These are phyloP conservation scores for Austropuccinia psidii DNA, from an alignment of 1,284 basidiomycete genomes.

Conservation along the genomic window DNA sequence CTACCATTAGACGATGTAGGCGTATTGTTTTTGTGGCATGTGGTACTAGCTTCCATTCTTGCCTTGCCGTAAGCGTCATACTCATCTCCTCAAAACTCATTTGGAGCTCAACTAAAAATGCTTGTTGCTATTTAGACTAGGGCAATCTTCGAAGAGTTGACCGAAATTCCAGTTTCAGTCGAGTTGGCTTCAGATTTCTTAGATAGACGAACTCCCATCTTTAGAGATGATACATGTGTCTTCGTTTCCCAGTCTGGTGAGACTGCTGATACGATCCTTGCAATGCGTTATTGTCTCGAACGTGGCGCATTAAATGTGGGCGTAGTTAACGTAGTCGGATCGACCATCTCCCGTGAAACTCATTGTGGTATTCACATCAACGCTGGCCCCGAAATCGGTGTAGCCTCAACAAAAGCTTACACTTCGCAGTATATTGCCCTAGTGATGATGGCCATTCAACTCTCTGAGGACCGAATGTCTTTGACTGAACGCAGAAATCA, in stretches of 20 bases:
- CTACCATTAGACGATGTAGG: slow-evolving; percentile 87
- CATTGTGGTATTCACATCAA: slow-evolving; percentile 99
- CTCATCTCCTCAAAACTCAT: neutral
- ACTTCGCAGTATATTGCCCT: slow-evolving; percentile 98
- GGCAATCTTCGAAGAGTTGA: slow-evolving; percentile 96
- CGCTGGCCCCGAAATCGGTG: slow-evolving; percentile 97
- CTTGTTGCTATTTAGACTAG: slow-evolving; percentile 57
- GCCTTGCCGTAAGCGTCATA: slow-evolving; percentile 59
- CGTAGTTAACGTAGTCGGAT: slow-evolving; percentile 98
- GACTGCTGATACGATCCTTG: slow-evolving; percentile 96
- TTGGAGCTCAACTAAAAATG: neutral
- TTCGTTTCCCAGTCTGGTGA: slow-evolving; percentile 98
- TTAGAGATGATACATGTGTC: slow-evolving; percentile 95
- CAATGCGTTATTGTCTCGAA: slow-evolving; percentile 92
- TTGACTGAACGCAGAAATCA: slow-evolving; percentile 80
- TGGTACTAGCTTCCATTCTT: slow-evolving; percentile 96
- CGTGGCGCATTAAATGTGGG: slow-evolving; percentile 75
- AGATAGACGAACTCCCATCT: slow-evolving; percentile 97
- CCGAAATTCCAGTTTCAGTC: slow-evolving; percentile 95
- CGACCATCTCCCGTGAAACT: slow-evolving; percentile 93
- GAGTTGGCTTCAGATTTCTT: slow-evolving; percentile 98
- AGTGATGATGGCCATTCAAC: slow-evolving; percentile 94
- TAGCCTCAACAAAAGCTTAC: slow-evolving; percentile 99
- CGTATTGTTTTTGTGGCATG: slow-evolving; percentile 96
- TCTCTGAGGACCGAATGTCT: slow-evolving; percentile 92